Evolutionary conservation across 179 eudicot genomes (phyloP), one percentile per base, ranked within the genome.

Genomic region (Nepenthes alata): DNA sequence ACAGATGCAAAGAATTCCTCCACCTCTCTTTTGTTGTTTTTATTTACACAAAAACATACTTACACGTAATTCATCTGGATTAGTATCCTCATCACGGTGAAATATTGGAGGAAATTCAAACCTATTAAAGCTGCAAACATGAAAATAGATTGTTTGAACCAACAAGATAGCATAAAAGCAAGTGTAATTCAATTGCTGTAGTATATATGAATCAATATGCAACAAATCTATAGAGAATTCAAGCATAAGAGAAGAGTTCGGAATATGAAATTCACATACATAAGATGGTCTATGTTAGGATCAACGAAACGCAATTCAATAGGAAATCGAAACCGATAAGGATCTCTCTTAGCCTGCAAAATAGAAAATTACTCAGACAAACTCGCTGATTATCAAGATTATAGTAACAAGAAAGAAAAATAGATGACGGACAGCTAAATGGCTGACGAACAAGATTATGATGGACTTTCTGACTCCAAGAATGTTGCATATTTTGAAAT

Each of bases 331-430:
- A 74, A 93, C 67, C 98, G 85, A 69, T 89, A 93, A 58, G 98
- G 96, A 80, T 93, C 96, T 57, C 98, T 79, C 78, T 93, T 93
- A 58, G 96, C 98, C 98, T 93, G 93, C 78, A 86, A 54, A 50
- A 50, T 50, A 11, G 15, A 50, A 50, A 54, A 54, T 6, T 5
- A 54, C 7, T 4, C 7, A 54, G 10, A 54, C 35, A 15, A 54
- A 34, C 36, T 15, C 8, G 15, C 35, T 54, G 57, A 55, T 2
- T 50, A 11, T 7, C 45, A 4, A 41, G 45, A 41, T 7, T 41
- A 41, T 4, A 41, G 0, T 7, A 41, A 41, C 8, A 7, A 41
- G 45, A 41, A 41, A 4, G 45, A 41, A 41, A 41, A 41, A 4
- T 41, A 41, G 6, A 41, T 0, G 6, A 41, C 5, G 45, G 45